These are phyloP conservation scores for Nothophoma quercina DNA, from an alignment of 2,329 filamentous ascomycete species.

Conservation along the genomic window DNA sequence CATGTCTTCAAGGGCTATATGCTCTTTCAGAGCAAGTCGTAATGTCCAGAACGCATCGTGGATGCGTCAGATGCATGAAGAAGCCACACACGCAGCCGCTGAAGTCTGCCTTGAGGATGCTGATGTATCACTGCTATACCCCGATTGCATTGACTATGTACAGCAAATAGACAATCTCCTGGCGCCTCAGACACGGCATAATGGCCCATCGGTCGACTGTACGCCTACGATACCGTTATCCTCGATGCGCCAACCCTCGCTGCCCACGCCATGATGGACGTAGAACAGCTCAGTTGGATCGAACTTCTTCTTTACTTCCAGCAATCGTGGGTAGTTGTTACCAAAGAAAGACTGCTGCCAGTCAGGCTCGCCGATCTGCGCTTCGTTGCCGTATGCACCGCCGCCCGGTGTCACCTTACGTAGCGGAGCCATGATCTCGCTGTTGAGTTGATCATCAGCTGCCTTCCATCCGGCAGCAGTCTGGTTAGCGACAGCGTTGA, in stretches of 20 bases:
- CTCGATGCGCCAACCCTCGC: constrained; percentile 39
- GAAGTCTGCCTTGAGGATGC: neutral
- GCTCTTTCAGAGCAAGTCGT: neutral
- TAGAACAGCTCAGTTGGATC: constrained; percentile 46
- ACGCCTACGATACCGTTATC: constrained; percentile 40
- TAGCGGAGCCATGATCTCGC: constrained; percentile 34
- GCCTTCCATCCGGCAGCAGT: constrained; percentile 35
- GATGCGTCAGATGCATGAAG: neutral
- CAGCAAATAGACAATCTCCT: neutral
- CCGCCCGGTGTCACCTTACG: constrained; percentile 32
- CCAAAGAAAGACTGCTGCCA: constrained; percentile 54
- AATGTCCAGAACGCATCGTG: neutral
- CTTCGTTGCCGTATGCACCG: constrained; percentile 51
- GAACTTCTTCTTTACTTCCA: constrained; percentile 39
- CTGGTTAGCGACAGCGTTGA: constrained; percentile 27
- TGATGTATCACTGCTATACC: neutral
- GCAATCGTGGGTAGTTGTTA: constrained; percentile 36
- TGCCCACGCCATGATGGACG: constrained; percentile 41
- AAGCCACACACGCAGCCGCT: neutral
- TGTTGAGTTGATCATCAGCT: constrained; percentile 26
- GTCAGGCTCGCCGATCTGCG: constrained; percentile 50
- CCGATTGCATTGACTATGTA: neutral
- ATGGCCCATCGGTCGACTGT: constrained; percentile 39
- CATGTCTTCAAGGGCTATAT: neutral
- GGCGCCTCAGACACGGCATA: constrained; percentile 33